Evolutionary conservation across 2,329 filamentous ascomycete genomes (phyloP).

Genomic region (Fusarium pseudocircinatum): DNA sequence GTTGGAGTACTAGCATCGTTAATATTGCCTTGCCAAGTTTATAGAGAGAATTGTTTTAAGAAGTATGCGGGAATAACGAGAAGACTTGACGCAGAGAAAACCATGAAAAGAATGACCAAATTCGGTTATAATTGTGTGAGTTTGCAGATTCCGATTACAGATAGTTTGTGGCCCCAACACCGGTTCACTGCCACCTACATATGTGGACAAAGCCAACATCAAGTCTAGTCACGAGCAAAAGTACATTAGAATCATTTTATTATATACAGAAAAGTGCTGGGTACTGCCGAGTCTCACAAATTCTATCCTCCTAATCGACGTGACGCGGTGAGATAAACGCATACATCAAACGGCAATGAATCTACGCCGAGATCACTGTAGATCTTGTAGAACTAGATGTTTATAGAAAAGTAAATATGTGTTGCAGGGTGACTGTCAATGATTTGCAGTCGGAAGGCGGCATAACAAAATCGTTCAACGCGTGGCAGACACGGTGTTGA

Average conservation of each 20-base stretch:
- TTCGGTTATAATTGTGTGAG: fast-evolving
- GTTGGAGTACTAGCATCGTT: fast-evolving
- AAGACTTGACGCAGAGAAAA: not conserved
- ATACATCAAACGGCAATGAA: not conserved
- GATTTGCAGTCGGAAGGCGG: not conserved
- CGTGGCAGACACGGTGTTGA: not conserved
- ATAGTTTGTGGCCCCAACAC: fast-evolving
- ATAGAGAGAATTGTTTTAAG: too few species aligned
- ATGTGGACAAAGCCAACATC: too few species aligned
- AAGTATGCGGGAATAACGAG: fast-evolving
- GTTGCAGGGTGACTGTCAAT: not conserved
- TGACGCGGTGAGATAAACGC: not conserved
- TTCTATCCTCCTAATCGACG: not conserved
- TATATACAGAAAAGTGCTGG: fast-evolving
- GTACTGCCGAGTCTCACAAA: too few species aligned
- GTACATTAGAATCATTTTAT: fast-evolving
- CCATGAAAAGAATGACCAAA: fast-evolving
- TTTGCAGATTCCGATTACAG: fast-evolving
- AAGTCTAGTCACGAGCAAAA: too few species aligned
- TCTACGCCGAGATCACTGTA: not conserved
- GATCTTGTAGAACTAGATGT: fast-evolving
- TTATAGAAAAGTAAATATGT: not conserved
- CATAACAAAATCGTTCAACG: not conserved
- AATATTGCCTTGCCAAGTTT: fast-evolving
- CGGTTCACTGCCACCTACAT: fast-evolving